These are phyloP conservation scores for Rhododendron ferrugineum DNA, from an alignment of 148 eudicot species.

Conservation along the genomic window DNA sequence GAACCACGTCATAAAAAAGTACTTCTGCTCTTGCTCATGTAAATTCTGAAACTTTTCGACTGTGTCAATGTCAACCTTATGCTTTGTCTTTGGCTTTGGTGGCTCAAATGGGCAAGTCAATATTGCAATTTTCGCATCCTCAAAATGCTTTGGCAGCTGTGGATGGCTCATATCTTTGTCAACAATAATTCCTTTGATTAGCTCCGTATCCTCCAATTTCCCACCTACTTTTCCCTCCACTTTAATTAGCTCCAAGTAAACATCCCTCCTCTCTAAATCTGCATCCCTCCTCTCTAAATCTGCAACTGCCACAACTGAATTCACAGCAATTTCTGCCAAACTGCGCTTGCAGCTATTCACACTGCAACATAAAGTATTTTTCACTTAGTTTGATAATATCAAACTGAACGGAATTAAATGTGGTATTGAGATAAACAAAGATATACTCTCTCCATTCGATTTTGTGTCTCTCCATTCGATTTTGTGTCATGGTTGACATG, in stretches of 20 bases:
- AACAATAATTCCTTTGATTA: constrained; percentile 89
- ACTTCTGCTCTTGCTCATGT: constrained; percentile 70
- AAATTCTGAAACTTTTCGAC: constrained; percentile 93
- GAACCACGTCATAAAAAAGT: constrained; percentile 64
- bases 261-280: constrained; percentile 94
- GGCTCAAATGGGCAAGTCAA: constrained; percentile 98
- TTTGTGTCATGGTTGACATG: not conserved
- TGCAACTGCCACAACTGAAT: constrained; percentile 94
- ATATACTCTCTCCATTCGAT: not conserved
- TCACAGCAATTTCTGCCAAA: constrained; percentile 96
- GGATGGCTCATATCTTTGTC: constrained; percentile 99
- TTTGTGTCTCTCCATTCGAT: not conserved
- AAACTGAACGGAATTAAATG: constrained; percentile 25
- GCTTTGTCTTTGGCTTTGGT: constrained; percentile 99
- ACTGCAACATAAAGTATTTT: constrained; percentile 36
- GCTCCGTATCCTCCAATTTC: constrained; percentile 91
- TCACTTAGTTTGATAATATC: constrained; percentile 17
- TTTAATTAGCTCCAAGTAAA: constrained; percentile 85
- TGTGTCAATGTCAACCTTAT: constrained; percentile 98
- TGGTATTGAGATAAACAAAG: not conserved
- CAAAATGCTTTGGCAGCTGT: constrained; percentile 91
- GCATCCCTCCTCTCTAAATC: constrained; percentile 94
- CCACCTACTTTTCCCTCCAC: constrained; percentile 99
- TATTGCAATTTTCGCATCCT: constrained; percentile 87
- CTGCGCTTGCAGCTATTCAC: constrained; percentile 93